These are phyloP conservation scores for Xylaria sp. DNA, from an alignment of 495 filamentous ascomycete genomes.

Conservation along the genomic window DNA sequence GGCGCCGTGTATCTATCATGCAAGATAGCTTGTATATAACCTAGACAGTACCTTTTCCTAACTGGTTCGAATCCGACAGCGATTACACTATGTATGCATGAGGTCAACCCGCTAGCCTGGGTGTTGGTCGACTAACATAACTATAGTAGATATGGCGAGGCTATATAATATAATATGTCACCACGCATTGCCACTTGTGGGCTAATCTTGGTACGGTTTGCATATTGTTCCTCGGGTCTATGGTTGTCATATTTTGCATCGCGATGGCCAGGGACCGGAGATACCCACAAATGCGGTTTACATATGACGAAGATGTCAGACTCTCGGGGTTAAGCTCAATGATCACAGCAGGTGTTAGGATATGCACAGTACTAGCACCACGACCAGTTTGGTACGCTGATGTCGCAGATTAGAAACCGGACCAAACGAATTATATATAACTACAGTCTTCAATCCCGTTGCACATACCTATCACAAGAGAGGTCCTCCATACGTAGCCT, in stretches of 20 bases:
- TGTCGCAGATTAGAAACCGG: slow-evolving; percentile 12
- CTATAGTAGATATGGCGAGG: too few species aligned
- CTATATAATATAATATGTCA: slow-evolving; percentile 10
- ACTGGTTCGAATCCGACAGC: neutral
- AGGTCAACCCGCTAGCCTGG: neutral
- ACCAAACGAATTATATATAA: neutral
- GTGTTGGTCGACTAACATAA: too few species aligned
- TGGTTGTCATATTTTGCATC: slow-evolving; percentile 21
- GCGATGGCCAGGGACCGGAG: neutral
- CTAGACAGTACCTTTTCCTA: neutral
- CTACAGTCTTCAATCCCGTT: slow-evolving; percentile 1
- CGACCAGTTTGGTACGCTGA: neutral
- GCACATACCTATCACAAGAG: neutral
- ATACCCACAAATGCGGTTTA: slow-evolving; percentile 11
- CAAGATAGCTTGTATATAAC: neutral
- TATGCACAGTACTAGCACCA: slow-evolving; percentile 14
- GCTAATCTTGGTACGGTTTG: slow-evolving; percentile 13
- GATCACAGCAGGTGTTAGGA: neutral
- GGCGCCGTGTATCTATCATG: neutral
- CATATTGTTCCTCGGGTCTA: neutral
- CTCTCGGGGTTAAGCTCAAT: neutral
- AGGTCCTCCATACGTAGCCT: neutral
- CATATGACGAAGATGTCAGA: neutral
- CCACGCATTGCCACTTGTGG: slow-evolving; percentile 13
- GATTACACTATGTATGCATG: too few species aligned